A percentile compares a stretch with the other conserved stretches of the same genome.
Evolutionary conservation across 768 basidiomycete genomes (phyloP).

Genomic region (Auriscalpium vulgare): DNA sequence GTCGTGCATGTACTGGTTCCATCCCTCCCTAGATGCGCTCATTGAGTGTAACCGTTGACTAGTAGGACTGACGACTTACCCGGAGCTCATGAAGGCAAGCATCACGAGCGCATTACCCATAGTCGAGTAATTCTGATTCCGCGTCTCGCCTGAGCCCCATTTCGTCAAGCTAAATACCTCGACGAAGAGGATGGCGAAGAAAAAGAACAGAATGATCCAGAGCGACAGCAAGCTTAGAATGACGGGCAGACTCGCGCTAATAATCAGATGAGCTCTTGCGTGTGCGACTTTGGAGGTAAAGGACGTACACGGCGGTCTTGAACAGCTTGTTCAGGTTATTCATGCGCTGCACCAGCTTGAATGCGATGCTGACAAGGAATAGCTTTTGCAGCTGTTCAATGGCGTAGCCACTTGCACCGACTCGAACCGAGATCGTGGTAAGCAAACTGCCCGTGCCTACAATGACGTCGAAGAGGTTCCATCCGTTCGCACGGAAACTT

Average conservation of each 20-base stretch:
- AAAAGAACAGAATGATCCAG: constrained; percentile 86
- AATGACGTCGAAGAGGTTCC: constrained; percentile 88
- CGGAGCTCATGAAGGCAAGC: constrained; percentile 88
- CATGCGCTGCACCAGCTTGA: constrained; percentile 89
- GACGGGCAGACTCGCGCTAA: constrained; percentile 76
- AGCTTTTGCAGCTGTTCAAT: constrained; percentile 75
- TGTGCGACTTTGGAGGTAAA: neutral
- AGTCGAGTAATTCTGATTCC: constrained; percentile 69
- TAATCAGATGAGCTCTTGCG: neutral
- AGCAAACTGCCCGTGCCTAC: constrained; percentile 76
- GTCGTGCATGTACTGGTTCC: constrained; percentile 98
- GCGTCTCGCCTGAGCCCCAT: constrained; percentile 63
- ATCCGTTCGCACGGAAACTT: constrained; percentile 84
- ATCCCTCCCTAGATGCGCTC: constrained; percentile 61
- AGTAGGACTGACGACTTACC: constrained; percentile 41
- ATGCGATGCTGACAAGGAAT: constrained; percentile 86
- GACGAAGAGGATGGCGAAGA: constrained; percentile 81
- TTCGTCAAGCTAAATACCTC: constrained; percentile 92
- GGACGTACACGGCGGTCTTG: constrained; percentile 85
- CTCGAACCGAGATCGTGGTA: constrained; percentile 69
- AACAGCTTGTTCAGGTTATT: constrained; percentile 89
- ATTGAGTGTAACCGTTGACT: neutral
- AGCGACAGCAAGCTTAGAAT: constrained; percentile 79
- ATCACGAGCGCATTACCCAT: constrained; percentile 79
- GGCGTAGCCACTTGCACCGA: constrained; percentile 40